These are phyloP conservation scores for Cyamopsis tetragonoloba DNA, from an alignment of 306 rosid species.

Conservation along the genomic window DNA sequence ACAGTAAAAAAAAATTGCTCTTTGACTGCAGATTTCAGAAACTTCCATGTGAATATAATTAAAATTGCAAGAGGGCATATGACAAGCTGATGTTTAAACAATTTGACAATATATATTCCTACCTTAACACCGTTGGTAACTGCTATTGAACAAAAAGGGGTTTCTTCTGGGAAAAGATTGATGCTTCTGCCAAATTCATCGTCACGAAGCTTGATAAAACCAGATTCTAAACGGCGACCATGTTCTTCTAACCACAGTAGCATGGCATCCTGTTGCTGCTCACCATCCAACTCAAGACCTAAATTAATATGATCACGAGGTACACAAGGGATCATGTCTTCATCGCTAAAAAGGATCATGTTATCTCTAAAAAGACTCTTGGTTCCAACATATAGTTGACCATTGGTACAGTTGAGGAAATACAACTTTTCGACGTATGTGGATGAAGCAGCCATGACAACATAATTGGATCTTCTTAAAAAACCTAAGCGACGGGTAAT, in stretches of 20 bases:
- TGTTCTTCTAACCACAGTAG: conserved; percentile 95
- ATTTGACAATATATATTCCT: conserved; percentile 6
- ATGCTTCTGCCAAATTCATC: conserved; percentile 43
- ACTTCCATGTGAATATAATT: not conserved
- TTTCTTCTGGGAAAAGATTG: conserved; percentile 67
- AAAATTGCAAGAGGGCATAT: not conserved
- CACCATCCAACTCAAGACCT: conserved; percentile 33
- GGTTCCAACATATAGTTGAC: conserved; percentile 81
- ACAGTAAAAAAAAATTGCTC: not conserved
- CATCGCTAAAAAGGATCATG: conserved; percentile 32
- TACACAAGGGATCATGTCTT: conserved; percentile 80
- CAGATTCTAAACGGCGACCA: conserved; percentile 63
- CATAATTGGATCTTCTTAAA: conserved; percentile 38
- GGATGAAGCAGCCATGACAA: conserved; percentile 66
- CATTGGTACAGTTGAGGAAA: conserved; percentile 66
- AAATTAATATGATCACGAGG: conserved; percentile 56
- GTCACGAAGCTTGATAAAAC: conserved; percentile 60
- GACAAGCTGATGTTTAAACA: not conserved
- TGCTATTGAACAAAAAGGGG: conserved; percentile 73
- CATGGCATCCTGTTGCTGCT: conserved; percentile 72
- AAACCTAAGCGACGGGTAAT: conserved; percentile 28
- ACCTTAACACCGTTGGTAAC: conserved; percentile 81
- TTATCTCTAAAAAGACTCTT: conserved; percentile 35
- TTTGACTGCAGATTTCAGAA: not conserved
- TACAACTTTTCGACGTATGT: conserved; percentile 44